phyloP scores from a whole-genome alignment of 352 stramenopile species.

The Phytophthora gonapodyides region DNA sequence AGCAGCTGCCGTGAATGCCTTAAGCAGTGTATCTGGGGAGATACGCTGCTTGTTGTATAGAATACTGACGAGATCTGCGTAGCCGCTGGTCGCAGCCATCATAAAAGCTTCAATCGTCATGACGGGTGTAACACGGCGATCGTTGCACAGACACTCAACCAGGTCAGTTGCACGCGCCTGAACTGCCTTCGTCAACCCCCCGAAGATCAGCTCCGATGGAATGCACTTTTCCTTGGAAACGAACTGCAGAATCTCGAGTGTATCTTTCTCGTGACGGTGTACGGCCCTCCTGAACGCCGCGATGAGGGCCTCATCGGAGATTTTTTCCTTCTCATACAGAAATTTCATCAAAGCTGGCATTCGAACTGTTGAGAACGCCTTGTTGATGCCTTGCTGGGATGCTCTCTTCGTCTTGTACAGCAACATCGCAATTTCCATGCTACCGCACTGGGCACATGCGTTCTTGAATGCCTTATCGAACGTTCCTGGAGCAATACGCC shows the following conservation, averaged over 20 bases:
- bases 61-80: too few relatives aligned
- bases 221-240: not conserved
- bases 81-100: too few relatives aligned
- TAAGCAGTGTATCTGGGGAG: too few relatives aligned
- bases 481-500: not conserved
- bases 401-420: not conserved
- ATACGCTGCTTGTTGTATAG: too few relatives aligned
- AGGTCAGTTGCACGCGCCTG: not conserved
- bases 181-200: not conserved
- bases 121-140: not conserved
- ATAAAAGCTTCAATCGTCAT: too few relatives aligned
- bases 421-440: not conserved
- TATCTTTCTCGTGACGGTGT: too few relatives aligned
- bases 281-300: not conserved
- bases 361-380: not conserved
- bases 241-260: not conserved
- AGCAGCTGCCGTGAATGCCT: too few relatives aligned
- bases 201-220: not conserved
- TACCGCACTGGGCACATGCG: not conserved
- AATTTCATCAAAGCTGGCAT: too few relatives aligned
- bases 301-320: too few relatives aligned
- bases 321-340: too few relatives aligned
- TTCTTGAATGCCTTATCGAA: not conserved
- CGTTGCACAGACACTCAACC: not conserved
- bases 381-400: not conserved